Conservation (phyloP, 441 rosid genomes). For the Adansonia rubrostipa region DNA sequence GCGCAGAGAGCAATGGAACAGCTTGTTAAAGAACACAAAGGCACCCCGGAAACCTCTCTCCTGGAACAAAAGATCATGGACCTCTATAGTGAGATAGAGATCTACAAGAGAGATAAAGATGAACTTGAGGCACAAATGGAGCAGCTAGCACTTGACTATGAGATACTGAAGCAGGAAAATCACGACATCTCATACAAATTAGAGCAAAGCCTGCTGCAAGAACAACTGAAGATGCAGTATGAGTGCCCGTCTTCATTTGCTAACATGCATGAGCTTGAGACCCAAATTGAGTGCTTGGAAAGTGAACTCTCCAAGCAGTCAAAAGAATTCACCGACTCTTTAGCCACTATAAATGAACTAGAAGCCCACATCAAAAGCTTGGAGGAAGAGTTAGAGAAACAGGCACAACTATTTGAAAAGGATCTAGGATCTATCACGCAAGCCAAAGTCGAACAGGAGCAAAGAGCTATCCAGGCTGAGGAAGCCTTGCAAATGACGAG, state of each 20-base stretch:
- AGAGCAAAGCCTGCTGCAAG: constrained; percentile 85
- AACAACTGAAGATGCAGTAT: constrained; percentile 71
- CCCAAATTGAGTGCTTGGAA: constrained; percentile 53
- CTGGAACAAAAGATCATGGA: constrained; percentile 75
- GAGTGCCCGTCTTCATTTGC: constrained; percentile 63
- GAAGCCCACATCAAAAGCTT: constrained; percentile 50
- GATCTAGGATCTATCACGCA: constrained; percentile 58
- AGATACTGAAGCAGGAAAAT: constrained; percentile 85
- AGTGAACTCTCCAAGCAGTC: constrained; percentile 55
- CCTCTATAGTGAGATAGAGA: constrained; percentile 76
- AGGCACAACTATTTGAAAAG: constrained; percentile 53
- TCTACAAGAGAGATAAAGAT: constrained; percentile 74
- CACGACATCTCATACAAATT: constrained; percentile 64
- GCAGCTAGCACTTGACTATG: constrained; percentile 89
- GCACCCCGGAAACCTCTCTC: constrained; percentile 58
- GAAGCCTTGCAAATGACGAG: constrained; percentile 67
- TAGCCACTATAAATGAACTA: constrained; percentile 56
- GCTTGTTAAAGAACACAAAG: constrained; percentile 76
- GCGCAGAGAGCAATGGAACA: constrained; percentile 89
- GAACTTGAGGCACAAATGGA: constrained; percentile 89
- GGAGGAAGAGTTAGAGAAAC: constrained; percentile 75
- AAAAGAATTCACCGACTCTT: constrained; percentile 48
- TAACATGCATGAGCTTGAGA: constrained; percentile 47
- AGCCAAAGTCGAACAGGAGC: constrained; percentile 79
- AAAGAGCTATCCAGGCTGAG: constrained; percentile 79